Conservation (phyloP, 2,329 filamentous ascomycete species). For the Teratosphaeria pseudoeucalypti region DNA sequence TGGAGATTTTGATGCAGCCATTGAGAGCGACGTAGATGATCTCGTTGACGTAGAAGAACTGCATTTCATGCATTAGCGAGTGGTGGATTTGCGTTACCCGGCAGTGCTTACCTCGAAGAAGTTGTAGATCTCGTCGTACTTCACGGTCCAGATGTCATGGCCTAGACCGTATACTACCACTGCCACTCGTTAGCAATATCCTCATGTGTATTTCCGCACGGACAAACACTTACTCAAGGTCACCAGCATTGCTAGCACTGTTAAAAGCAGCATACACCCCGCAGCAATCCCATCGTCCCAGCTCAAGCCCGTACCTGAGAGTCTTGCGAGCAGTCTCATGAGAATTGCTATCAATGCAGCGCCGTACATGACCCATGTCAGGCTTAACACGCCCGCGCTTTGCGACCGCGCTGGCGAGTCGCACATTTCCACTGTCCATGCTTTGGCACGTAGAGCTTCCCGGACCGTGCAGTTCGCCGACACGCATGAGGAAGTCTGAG, state of each 20-base stretch:
- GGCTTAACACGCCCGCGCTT: background rate
- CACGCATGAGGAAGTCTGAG: slow-evolving; percentile 5
- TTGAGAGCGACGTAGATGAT: slow-evolving; percentile 1
- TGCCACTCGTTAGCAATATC: background rate
- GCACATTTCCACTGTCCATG: slow-evolving; percentile 5
- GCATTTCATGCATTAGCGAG: background rate
- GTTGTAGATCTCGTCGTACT: slow-evolving; percentile 6
- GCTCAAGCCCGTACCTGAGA: slow-evolving; percentile 3
- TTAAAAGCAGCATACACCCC: slow-evolving; percentile 2
- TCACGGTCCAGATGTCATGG: slow-evolving; percentile 13
- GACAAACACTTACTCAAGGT: background rate
- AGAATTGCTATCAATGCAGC: slow-evolving; percentile 6
- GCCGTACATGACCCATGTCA: background rate
- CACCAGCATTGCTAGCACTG: slow-evolving; percentile 2
- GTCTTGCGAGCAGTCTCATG: slow-evolving; percentile 4
- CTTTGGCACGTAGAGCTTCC: slow-evolving; percentile 3
- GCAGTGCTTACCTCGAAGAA: background rate
- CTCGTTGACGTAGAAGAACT: slow-evolving; percentile 2
- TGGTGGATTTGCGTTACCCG: background rate
- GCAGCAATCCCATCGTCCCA: slow-evolving; percentile 5
- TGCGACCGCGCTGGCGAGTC: background rate
- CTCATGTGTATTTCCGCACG: background rate
- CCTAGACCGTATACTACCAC: slow-evolving; percentile 13
- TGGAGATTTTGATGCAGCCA: slow-evolving; percentile 3
- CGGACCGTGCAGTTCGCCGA: slow-evolving; percentile 1